Conservation (phyloP, 345 rosid genomes). For the Sisymbrium irio region DNA sequence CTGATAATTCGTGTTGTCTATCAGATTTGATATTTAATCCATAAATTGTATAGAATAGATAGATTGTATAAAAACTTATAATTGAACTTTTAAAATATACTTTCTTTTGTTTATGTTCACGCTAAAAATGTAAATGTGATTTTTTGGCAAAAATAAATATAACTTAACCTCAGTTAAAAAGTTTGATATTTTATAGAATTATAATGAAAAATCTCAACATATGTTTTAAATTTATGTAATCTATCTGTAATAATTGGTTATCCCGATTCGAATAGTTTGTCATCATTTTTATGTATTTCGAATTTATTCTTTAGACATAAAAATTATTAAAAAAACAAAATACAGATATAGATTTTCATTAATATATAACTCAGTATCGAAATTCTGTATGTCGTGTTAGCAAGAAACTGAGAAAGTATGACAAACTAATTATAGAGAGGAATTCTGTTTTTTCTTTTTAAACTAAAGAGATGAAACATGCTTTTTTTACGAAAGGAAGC, state of each 20-base stretch:
- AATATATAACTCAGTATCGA: neutral
- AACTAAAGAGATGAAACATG: neutral
- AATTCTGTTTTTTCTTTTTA: too few relatives aligned
- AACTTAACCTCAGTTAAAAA: neutral
- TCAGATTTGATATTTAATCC: neutral
- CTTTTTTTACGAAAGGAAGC: neutral
- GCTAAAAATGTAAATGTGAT: neutral
- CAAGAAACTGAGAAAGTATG: neutral
- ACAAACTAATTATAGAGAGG: neutral
- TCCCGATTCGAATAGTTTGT: too few relatives aligned
- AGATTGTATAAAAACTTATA: neutral
- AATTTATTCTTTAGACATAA: too few relatives aligned
- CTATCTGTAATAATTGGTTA: too few relatives aligned
- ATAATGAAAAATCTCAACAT: neutral
- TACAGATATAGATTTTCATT: too few relatives aligned
- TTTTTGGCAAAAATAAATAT: neutral
- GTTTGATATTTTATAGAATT: neutral
- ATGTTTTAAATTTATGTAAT: neutral
- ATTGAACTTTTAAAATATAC: neutral
- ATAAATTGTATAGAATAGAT: neutral
- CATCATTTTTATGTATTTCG: too few relatives aligned
- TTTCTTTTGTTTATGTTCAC: neutral
- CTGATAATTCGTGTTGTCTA: neutral
- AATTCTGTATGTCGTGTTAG: neutral
- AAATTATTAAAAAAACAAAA: too few relatives aligned